Base-by-base conservation (phyloP, 2,329 filamentous ascomycete species). In the Penicillium sp. region DNA sequence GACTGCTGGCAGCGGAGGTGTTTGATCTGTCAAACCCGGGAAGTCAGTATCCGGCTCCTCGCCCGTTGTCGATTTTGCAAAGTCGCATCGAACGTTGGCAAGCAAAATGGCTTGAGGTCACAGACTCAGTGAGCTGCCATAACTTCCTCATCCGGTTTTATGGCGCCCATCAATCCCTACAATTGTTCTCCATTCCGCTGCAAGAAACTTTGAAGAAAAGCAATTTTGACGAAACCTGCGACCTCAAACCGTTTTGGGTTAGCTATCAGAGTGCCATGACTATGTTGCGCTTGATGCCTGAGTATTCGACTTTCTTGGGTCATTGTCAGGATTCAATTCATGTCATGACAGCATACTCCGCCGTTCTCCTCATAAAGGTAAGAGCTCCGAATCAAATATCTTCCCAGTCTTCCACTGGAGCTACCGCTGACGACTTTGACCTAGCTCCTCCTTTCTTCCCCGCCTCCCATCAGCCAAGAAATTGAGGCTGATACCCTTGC, bases 321-420 rank as follows among this genome's bases (percentile, higher is more conserved):
- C 75, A 75, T 57, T 69, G 67, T 0, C 73, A 76, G 54, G 73
- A 76, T 48, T 75, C 73, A 2, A 62, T 77, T 6, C 74, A 76
- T 54, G 72, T 75, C 11, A 76, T 76, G 74, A 74, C 68, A 9
- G 74, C 74, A 4, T 75, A 77, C 50, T 67, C 71, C 14, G 71
- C 72, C 7, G 69, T 69, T 3, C 75, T 76, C 48, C 55, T 76
- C 1, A 66, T 75, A 39, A 44, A 44, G 22, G 42, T 44, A 44
- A 44, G 24, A 40, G 1, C 16, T 1, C 8, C 14, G 5, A 16
- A 39, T 5, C 14, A 24, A 11, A 5, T 5, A 14, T 29, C n/a
- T 18, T 8, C 10, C 16, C 3, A 21, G 10, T 11, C 24, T 32
- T 13, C 5, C 3, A 18, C 27, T 10, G 11, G 5, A 1, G 8